Evolutionary conservation across 2,329 filamentous ascomycete species (phyloP).

Genomic region (Neonectria faginata): DNA sequence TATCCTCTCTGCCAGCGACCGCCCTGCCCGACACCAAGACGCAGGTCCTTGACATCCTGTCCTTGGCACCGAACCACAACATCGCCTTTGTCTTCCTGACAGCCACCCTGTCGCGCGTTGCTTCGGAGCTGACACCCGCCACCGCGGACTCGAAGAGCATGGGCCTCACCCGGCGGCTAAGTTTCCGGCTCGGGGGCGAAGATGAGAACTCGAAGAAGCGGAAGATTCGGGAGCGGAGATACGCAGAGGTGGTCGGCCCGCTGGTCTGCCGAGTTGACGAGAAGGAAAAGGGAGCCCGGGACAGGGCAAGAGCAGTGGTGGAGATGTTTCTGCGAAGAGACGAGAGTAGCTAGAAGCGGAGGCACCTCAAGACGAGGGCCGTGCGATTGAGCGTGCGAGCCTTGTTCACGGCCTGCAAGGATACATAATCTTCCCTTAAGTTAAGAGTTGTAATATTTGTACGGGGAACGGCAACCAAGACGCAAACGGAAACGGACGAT

Average conservation of each 20-base stretch:
- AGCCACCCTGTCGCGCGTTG: constrained; percentile 73
- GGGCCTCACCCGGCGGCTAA: constrained; percentile 59
- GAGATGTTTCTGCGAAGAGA: constrained; percentile 71
- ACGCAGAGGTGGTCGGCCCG: constrained; percentile 73
- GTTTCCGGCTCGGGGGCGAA: constrained; percentile 54
- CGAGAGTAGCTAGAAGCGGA: constrained; percentile 47
- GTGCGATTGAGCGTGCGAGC: constrained; percentile 34
- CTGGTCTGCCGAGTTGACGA: constrained; percentile 69
- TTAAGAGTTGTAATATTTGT: constrained; percentile 13
- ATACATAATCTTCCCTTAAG: constrained; percentile 10
- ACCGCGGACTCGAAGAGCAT: constrained; percentile 48
- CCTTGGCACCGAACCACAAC: constrained; percentile 79
- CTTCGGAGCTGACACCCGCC: constrained; percentile 60
- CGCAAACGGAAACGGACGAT: not conserved
- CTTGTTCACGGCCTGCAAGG: constrained; percentile 7
- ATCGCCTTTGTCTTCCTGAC: constrained; percentile 91
- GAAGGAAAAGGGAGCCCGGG: constrained; percentile 70
- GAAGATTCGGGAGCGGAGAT: constrained; percentile 68
- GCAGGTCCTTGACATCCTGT: constrained; percentile 77
- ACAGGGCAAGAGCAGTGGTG: constrained; percentile 73
- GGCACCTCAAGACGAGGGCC: constrained; percentile 29
- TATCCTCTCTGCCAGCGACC: constrained; percentile 41
- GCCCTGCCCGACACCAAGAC: constrained; percentile 59
- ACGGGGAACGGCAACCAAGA: not conserved
- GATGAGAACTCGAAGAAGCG: constrained; percentile 57